phyloP scores from a whole-genome alignment of 192 early-diverging fungal genomes.

The Pecoramyces ruminantium region DNA sequence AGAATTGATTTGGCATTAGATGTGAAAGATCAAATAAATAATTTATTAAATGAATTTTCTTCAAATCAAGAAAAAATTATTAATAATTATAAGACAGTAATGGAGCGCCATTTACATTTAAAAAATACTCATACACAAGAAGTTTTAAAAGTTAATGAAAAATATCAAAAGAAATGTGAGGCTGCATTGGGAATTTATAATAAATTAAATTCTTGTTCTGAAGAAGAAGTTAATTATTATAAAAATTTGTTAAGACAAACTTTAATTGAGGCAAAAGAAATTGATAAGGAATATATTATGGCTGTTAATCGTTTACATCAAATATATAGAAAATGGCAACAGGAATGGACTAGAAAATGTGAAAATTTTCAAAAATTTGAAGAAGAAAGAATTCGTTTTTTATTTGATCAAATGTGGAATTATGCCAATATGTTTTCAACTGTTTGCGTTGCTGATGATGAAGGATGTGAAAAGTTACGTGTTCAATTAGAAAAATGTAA shows the following conservation, averaged over 20 bases:
- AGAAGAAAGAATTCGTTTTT: slow-evolving; percentile 52
- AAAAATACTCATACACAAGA: slow-evolving; percentile 15
- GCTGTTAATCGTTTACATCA: slow-evolving; percentile 21
- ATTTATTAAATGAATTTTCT: not conserved
- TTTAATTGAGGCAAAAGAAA: slow-evolving; percentile 15
- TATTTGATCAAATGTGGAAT: slow-evolving; percentile 43
- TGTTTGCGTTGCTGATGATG: slow-evolving; percentile 50
- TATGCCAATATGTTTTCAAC: slow-evolving; percentile 59
- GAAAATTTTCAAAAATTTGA: slow-evolving; percentile 37
- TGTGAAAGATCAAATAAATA: slow-evolving; percentile 12
- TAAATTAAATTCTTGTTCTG: slow-evolving; percentile 2
- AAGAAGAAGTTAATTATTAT: slow-evolving; percentile 24
- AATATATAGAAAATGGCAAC: slow-evolving; percentile 21
- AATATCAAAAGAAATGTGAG: slow-evolving; percentile 27
- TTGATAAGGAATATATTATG: slow-evolving; percentile 24
- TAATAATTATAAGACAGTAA: slow-evolving; percentile 15
- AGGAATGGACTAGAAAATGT: slow-evolving; percentile 11
- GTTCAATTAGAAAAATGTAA: slow-evolving; percentile 43
- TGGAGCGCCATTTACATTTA: slow-evolving; percentile 21
- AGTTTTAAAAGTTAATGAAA: slow-evolving; percentile 21
- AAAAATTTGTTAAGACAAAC: slow-evolving; percentile 12
- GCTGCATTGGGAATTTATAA: slow-evolving; percentile 5
- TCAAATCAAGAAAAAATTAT: not conserved
- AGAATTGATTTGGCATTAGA: slow-evolving; percentile 27
- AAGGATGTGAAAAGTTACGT: slow-evolving; percentile 57